A percentile compares a stretch with the other conserved stretches of the same genome.
These are phyloP conservation scores for Sinapis alba DNA, from an alignment of 441 rosid species.

Conservation along the genomic window DNA sequence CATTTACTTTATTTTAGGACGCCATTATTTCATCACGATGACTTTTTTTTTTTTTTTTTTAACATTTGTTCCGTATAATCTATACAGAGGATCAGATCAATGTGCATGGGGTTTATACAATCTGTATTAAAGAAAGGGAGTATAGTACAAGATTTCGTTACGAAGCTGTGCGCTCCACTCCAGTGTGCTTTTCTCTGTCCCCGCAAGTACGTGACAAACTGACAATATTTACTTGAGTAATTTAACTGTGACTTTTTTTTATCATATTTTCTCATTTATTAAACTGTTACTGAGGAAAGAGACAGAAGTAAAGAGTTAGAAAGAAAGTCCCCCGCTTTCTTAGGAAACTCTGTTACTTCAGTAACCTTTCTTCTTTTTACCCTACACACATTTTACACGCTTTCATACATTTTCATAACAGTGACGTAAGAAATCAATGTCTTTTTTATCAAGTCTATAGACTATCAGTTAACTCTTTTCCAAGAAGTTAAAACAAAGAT, in stretches of 20 bases:
- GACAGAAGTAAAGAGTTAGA: constrained; percentile 6
- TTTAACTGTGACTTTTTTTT: background rate
- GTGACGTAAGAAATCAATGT: constrained; percentile 1
- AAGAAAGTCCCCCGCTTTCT: constrained; percentile 53
- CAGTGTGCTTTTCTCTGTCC: background rate
- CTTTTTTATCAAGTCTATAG: background rate
- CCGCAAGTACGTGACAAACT: background rate
- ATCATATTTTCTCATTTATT: background rate
- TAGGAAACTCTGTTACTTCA: constrained; percentile 37
- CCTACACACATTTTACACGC: constrained; percentile 20
- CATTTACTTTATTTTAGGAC: too few relatives aligned
- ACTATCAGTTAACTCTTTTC: background rate
- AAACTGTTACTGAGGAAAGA: constrained; percentile 13
- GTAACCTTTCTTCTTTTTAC: constrained; percentile 24
- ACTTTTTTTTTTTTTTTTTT: too few relatives aligned
- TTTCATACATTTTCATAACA: background rate
- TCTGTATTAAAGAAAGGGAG: too few relatives aligned
- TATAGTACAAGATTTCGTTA: background rate
- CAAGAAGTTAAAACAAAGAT: background rate
- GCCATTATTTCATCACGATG: too few relatives aligned
- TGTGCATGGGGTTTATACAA: too few relatives aligned
- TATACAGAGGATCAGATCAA: too few relatives aligned
- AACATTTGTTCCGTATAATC: too few relatives aligned
- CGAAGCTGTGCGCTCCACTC: background rate
- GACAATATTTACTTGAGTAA: background rate